phyloP scores from a whole-genome alignment of 257 asterid genomes.

The Plantago ovata region DNA sequence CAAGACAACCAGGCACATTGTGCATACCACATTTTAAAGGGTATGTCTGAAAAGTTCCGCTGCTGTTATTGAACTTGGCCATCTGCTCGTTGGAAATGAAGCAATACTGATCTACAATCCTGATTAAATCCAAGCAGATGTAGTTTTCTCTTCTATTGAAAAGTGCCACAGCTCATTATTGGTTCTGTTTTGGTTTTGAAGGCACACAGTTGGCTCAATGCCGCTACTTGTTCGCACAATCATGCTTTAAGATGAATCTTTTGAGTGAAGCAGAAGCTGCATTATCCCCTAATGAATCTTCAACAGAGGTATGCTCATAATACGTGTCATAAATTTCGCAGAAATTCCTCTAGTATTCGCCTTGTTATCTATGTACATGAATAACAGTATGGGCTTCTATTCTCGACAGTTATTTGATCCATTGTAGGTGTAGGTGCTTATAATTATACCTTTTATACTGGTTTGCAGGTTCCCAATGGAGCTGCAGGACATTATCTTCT shows the following conservation, averaged over 20 bases:
- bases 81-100: constrained; percentile 4
- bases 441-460: constrained; percentile 13
- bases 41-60: constrained; percentile 32
- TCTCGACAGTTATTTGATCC: constrained; percentile 12
- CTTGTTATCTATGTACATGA: constrained; percentile 2
- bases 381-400: not conserved
- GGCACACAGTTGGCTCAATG: constrained; percentile 74
- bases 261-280: constrained; percentile 84
- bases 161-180: constrained; percentile 18
- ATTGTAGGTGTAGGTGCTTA: constrained; percentile 17
- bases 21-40: constrained; percentile 82
- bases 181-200: constrained; percentile 33
- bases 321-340: not conserved
- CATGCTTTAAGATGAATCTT: constrained; percentile 96
- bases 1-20: constrained; percentile 88
- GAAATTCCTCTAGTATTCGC: not conserved
- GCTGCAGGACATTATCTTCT: constrained; percentile 98
- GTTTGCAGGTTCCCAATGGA: constrained; percentile 88
- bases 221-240: constrained; percentile 93
- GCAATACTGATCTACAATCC: not conserved
- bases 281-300: constrained; percentile 64
- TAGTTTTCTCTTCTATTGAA: constrained; percentile 7
- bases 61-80: constrained; percentile 10
- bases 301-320: constrained; percentile 54
- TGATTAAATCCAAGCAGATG: not conserved